Percentiles rank a stretch among this genome's conserved stretches.
Evolutionary conservation across 2,329 filamentous ascomycete species (phyloP).

Genomic region (Cryoendolithus antarcticus): DNA sequence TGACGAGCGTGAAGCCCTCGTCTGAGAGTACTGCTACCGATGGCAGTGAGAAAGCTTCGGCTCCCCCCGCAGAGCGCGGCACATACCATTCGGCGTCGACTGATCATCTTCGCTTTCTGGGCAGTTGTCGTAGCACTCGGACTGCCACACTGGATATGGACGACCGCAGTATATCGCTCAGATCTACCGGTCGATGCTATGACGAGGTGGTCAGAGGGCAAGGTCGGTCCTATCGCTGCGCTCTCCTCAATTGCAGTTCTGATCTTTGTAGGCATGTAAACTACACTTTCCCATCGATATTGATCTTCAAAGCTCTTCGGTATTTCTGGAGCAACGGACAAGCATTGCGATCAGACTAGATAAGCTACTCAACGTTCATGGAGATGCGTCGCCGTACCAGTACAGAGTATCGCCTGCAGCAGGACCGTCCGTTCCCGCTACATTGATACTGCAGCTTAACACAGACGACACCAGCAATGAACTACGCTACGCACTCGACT

Average conservation of each 20-base stretch:
- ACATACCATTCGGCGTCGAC: conserved; percentile 37
- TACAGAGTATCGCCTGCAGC: conserved; percentile 43
- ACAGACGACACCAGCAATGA: neutral
- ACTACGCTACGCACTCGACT: neutral
- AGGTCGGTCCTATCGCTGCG: conserved; percentile 39
- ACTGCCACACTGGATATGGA: conserved; percentile 90
- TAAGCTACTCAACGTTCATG: conserved; percentile 71
- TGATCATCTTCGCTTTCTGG: conserved; percentile 84
- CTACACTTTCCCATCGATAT: conserved; percentile 81
- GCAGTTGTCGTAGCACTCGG: conserved; percentile 69
- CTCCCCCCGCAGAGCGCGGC: no score
- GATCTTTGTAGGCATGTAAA: conserved; percentile 57
- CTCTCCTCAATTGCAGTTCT: neutral
- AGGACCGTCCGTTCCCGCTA: neutral
- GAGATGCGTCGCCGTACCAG: conserved; percentile 76
- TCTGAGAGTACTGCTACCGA: no score
- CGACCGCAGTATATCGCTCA: conserved; percentile 83
- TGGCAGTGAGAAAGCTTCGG: no score
- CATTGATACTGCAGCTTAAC: neutral
- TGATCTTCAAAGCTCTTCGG: conserved; percentile 55
- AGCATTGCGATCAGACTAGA: conserved; percentile 71
- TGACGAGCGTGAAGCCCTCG: no score
- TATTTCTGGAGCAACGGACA: conserved; percentile 56
- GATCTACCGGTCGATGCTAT: conserved; percentile 72
- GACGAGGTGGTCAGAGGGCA: conserved; percentile 83